Evolutionary conservation across 805 yeast species (phyloP), one percentile per base, ranked within the genome.

Genomic region (Kuraishia molischiana): DNA sequence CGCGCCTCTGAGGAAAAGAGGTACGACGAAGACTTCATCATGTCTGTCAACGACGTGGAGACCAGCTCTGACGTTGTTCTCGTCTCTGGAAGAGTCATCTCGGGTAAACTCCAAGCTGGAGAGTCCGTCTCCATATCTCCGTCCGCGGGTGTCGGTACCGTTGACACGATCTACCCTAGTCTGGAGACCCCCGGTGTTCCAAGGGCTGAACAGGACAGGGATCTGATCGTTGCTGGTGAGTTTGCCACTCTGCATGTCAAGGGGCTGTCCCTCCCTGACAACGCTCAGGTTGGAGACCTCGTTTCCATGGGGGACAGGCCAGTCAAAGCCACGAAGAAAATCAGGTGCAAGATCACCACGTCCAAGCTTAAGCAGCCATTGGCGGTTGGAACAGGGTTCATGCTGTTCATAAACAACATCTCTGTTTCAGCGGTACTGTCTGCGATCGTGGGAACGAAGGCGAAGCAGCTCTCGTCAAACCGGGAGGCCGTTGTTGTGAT

Each of bases 301-400:
- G 66, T 75, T 3, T 72, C 79, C 26, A 56, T 69, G 33, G 53
- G 67, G 2, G 69, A 66, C 34, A 62, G 66, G 19, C 61, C 66
- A 4, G 62, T 76, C 19, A 67, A 60, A 15, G 59, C 79, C 15
- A 64, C 67, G 2, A 67, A 65, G 36, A 66, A 61, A 36, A 69
- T 76, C 44, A 58, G 58, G n/a, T 74, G 82, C 33, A 72, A 77
- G 38, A 53, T 85, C 32, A 62, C 69, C 31, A 63, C 80, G 4
- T 90, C 90, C 46, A 80, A 81, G 40, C 53, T 77, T 48, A 67
- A 67, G 26, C 68, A 84, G 45, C 96, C 96, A 1, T 57, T 87
- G 34, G 60, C 87, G 30, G 77, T 81, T 11, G 96, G 97, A 5
- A 70, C 94, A 0, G 79, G 89, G 30, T 69, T 86, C 45, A 72